Evolutionary conservation across 2,329 filamentous ascomycete genomes (phyloP).

Genomic region (Pezicula carpinea): DNA sequence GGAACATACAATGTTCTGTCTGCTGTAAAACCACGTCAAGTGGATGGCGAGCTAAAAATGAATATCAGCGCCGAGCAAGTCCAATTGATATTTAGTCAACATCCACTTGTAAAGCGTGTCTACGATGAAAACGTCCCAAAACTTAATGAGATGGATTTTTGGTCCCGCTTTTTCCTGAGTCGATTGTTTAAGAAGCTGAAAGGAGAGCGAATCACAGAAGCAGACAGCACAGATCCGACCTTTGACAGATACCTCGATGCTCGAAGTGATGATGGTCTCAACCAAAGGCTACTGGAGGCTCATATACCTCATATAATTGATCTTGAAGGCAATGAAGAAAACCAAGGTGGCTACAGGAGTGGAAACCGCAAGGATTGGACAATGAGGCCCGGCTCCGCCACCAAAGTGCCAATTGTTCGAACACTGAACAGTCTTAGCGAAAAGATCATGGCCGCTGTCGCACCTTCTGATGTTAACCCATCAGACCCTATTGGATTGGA

Average conservation of each 20-base stretch:
- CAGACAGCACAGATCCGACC: conserved; percentile 70
- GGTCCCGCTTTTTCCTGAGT: conserved; percentile 91
- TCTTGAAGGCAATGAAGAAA: conserved; percentile 89
- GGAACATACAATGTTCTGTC: conserved; percentile 93
- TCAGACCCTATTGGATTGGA: conserved; percentile 63
- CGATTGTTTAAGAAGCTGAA: conserved; percentile 85
- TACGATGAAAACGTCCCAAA: conserved; percentile 92
- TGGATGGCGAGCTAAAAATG: conserved; percentile 70
- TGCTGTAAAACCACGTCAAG: conserved; percentile 74
- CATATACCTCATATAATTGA: conserved; percentile 87
- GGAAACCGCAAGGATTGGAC: conserved; percentile 88
- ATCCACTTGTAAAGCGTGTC: conserved; percentile 82
- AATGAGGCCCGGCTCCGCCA: conserved; percentile 71
- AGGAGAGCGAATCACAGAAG: conserved; percentile 78
- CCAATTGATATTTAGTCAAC: conserved; percentile 86
- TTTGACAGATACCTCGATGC: conserved; percentile 82
- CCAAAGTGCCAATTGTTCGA: conserved; percentile 82
- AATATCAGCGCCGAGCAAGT: conserved; percentile 90
- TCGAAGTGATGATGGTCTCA: conserved; percentile 55
- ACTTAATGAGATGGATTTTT: conserved; percentile 76
- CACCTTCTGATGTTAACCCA: conserved; percentile 68
- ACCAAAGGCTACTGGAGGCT: conserved; percentile 51
- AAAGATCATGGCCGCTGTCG: conserved; percentile 86
- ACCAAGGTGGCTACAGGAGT: conserved; percentile 74
- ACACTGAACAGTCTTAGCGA: conserved; percentile 88